Percentiles rank a stretch among this genome's conserved stretches.
phyloP scores from a whole-genome alignment of 345 rosid species.

The Noccaea caerulescens region DNA sequence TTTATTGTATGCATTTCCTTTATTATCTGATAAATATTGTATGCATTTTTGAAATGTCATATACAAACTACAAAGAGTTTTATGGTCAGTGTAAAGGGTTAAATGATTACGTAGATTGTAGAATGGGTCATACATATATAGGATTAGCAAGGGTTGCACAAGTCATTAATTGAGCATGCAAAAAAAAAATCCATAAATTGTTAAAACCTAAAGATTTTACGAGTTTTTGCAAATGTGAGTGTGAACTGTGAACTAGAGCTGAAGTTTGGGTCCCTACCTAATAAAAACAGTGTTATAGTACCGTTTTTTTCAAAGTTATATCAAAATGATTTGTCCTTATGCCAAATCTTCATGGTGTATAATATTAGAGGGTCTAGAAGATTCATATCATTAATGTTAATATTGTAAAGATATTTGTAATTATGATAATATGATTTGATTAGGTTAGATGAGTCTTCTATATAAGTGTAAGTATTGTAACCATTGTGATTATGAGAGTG shows the following conservation, averaged over 20 bases:
- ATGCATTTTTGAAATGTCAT: background rate
- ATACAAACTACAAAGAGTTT: background rate
- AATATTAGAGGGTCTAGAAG: no score
- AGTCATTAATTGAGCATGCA: background rate
- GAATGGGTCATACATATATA: background rate
- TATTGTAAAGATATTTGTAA: no score
- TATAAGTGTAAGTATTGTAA: no score
- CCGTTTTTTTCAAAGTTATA: background rate
- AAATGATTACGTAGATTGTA: background rate
- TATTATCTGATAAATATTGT: background rate
- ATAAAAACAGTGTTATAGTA: background rate
- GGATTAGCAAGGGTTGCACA: background rate
- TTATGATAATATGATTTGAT: no score
- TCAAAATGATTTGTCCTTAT: background rate
- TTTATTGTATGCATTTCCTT: constrained; percentile 5
- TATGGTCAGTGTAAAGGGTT: background rate
- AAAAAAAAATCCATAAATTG: background rate
- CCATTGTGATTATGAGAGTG: no score
- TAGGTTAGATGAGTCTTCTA: no score
- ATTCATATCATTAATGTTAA: no score
- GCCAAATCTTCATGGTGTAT: background rate
- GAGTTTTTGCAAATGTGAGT: constrained; percentile 3
- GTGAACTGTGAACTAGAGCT: constrained; percentile 9
- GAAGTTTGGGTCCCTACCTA: background rate
- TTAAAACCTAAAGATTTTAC: background rate